Evolutionary conservation across 176 grass and related monocot species (phyloP).

Genomic region (Musa itinerans): DNA sequence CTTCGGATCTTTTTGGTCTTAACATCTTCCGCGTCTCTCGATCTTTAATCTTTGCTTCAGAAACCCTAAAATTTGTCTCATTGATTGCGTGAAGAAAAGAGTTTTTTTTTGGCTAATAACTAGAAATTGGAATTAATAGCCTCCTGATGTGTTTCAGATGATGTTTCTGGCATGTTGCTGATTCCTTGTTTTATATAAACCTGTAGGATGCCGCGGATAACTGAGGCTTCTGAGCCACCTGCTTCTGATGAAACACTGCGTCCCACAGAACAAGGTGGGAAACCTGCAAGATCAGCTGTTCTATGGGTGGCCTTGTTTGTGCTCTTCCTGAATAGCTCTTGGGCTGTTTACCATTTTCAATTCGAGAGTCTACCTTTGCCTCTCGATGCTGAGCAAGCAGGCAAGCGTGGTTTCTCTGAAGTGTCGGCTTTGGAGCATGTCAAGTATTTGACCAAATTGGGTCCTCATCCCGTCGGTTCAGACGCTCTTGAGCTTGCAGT

Average conservation of each 20-base stretch:
- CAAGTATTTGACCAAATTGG: constrained; percentile 58
- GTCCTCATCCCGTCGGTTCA: constrained; percentile 93
- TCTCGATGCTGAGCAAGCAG: constrained; percentile 55
- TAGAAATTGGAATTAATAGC: no score
- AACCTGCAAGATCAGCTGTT: constrained; percentile 47
- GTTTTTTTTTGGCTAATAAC: background rate
- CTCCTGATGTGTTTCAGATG: no score
- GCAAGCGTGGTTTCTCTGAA: constrained; percentile 89
- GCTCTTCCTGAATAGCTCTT: constrained; percentile 70
- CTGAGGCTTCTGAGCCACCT: constrained; percentile 14
- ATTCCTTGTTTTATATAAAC: background rate
- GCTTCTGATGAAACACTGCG: constrained; percentile 15
- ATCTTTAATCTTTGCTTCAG: background rate
- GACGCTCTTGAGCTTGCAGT: constrained; percentile 71
- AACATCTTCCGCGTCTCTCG: background rate
- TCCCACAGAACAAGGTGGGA: constrained; percentile 24
- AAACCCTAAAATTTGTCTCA: background rate
- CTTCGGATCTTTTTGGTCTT: background rate
- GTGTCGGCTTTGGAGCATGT: constrained; percentile 73
- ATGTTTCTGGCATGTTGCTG: background rate
- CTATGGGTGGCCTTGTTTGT: constrained; percentile 63
- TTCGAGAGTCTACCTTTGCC: constrained; percentile 64
- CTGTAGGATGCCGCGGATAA: background rate
- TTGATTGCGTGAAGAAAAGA: background rate
- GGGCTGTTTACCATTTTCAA: constrained; percentile 67